Conservation (phyloP, 768 basidiomycete genomes). For the Lentinula aciculospora region DNA sequence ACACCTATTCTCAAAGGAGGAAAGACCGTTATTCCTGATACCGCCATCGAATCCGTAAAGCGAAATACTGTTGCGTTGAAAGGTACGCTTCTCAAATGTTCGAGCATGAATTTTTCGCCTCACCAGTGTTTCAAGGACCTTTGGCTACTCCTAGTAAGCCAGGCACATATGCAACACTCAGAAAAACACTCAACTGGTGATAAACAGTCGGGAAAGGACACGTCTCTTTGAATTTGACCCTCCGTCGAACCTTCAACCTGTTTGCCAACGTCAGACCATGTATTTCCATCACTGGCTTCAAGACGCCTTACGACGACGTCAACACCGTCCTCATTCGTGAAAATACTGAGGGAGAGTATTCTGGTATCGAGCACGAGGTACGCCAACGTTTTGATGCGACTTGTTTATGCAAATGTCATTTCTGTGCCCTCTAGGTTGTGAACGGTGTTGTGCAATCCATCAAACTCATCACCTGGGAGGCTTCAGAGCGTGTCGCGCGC, state of each 20-base stretch:
- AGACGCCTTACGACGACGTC: conserved; percentile 97
- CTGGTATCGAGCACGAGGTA: conserved; percentile 99
- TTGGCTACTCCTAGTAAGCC: conserved; percentile 92
- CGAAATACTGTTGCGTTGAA: conserved; percentile 98
- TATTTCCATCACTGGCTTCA: conserved; percentile 91
- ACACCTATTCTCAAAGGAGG: conserved; percentile 91
- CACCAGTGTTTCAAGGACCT: conserved; percentile 51
- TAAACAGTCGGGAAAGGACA: conserved; percentile 92
- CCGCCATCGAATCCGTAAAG: conserved; percentile 86
- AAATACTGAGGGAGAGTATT: conserved; percentile 99
- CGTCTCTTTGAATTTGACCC: conserved; percentile 94
- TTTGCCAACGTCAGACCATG: conserved; percentile 99
- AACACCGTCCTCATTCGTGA: conserved; percentile 98
- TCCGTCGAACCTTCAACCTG: conserved; percentile 95
- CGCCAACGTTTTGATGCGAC: conserved; percentile 9
- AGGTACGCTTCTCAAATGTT: conserved; percentile 41
- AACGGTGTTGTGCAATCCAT: conserved; percentile 99
- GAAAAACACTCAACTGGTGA: conserved; percentile 5
- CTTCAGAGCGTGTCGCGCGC: conserved; percentile 95
- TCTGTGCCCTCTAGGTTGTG: conserved; percentile 66
- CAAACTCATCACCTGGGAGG: conserved; percentile 98
- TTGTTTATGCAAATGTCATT: background rate
- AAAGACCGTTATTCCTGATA: conserved; percentile 94
- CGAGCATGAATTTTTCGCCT: background rate
- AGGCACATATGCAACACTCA: background rate